phyloP scores from a whole-genome alignment of 1,284 basidiomycete species.

The Tylopilus orsonianus region DNA sequence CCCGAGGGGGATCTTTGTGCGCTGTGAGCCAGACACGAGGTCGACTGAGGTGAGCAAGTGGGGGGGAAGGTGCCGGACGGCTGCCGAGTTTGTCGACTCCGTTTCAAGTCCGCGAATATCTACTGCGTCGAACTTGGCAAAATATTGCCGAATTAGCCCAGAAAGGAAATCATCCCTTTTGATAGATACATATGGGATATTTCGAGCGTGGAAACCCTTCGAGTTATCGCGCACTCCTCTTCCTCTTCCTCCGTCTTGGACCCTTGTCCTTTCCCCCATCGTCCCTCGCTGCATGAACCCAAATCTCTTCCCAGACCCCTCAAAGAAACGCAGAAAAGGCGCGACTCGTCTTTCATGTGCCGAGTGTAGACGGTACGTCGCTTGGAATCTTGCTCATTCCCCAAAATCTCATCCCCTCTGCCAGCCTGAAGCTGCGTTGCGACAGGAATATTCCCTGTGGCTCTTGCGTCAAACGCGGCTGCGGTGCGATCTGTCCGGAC shows the following conservation, averaged over 20 bases:
- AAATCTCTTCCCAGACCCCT: constrained; percentile 36
- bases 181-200: constrained; percentile 17
- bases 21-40: constrained; percentile 21
- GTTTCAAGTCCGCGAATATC: constrained; percentile 30
- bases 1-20: constrained; percentile 15
- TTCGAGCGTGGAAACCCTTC: constrained; percentile 25
- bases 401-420: neutral
- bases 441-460: constrained; percentile 53
- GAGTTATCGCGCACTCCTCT: constrained; percentile 20
- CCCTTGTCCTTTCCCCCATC: constrained; percentile 41
- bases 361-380: constrained; percentile 63
- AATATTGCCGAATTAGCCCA: constrained; percentile 18
- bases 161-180: constrained; percentile 17
- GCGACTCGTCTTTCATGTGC: constrained; percentile 75
- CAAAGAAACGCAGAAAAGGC: constrained; percentile 72
- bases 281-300: constrained; percentile 34
- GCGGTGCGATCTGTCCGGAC: constrained; percentile 67
- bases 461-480: constrained; percentile 54
- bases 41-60: constrained; percentile 8
- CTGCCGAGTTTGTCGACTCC: constrained; percentile 11
- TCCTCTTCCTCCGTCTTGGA: constrained; percentile 18
- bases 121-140: constrained; percentile 7
- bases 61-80: constrained; percentile 14
- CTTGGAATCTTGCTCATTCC: accelerated
- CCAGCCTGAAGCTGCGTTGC: constrained; percentile 71